Percentiles rank a stretch among this genome's conserved stretches.
Conservation (phyloP, 192 early-diverging fungal species). For the Spizellomyces sp. region DNA sequence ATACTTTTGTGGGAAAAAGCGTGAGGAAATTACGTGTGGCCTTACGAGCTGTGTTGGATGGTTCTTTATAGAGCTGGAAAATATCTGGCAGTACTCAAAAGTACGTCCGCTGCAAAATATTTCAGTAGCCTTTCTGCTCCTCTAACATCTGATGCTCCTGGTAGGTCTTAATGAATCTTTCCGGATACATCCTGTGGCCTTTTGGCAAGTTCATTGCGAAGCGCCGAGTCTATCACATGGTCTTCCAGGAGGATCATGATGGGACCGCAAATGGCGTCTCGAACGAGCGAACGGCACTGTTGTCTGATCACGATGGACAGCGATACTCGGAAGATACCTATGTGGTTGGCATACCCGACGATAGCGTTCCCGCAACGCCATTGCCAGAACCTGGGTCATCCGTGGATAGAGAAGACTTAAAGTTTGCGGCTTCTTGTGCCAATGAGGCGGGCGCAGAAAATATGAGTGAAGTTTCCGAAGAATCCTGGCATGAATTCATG, state of each 20-base stretch:
- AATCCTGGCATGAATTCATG: constrained; percentile 25
- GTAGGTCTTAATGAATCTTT: constrained; percentile 72
- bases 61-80: constrained; percentile 20
- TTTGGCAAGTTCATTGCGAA: constrained; percentile 90
- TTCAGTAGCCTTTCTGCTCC: no score
- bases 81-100: constrained; percentile 30
- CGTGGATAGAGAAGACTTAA: not conserved
- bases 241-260: constrained; percentile 25
- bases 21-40: constrained; percentile 42
- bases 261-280: constrained; percentile 27
- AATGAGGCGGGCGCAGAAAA: not conserved
- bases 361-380: constrained; percentile 39
- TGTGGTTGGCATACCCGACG: constrained; percentile 43
- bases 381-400: not conserved
- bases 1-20: constrained; percentile 22
- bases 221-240: constrained; percentile 49
- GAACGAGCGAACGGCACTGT: constrained; percentile 31
- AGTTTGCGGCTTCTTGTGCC: constrained; percentile 15
- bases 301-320: constrained; percentile 8
- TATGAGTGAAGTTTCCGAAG: constrained; percentile 21
- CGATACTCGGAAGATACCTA: constrained; percentile 22
- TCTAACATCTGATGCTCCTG: not conserved
- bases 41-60: constrained; percentile 46
- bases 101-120: not conserved
- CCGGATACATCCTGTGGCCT: constrained; percentile 91